Percentiles rank a stretch among this genome's conserved stretches.
These are phyloP conservation scores for Rhizophora mangle DNA, from an alignment of 345 rosid species.

Conservation along the genomic window DNA sequence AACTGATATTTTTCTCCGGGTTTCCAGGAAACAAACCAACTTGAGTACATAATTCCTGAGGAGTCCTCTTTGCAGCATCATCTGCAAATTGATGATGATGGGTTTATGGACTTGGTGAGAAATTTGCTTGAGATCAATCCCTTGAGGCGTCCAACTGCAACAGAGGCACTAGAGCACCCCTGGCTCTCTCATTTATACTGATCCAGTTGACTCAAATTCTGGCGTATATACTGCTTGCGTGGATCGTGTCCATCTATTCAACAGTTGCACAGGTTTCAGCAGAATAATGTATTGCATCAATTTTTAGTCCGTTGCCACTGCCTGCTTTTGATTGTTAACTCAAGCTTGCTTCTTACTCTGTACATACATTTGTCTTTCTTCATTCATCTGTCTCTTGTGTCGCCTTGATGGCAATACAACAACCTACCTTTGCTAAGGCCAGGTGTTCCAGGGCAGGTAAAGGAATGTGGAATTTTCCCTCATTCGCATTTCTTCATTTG, in stretches of 20 bases:
- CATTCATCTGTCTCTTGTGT: no score
- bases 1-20: neutral
- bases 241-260: neutral
- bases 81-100: constrained; percentile 48
- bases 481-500: neutral
- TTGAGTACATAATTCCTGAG: constrained; percentile 74
- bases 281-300: constrained; percentile 8
- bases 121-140: constrained; percentile 79
- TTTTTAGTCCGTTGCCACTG: constrained; percentile 29
- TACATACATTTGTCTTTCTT: neutral
- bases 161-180: constrained; percentile 80
- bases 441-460: no score
- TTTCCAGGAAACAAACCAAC: constrained; percentile 65
- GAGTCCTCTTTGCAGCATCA: constrained; percentile 63
- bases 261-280: no score
- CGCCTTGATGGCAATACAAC: no score
- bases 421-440: no score
- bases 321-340: constrained; percentile 1
- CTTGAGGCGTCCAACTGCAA: constrained; percentile 68
- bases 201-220: constrained; percentile 4
- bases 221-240: constrained; percentile 4
- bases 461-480: no score
- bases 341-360: constrained; percentile 3
- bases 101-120: constrained; percentile 60
- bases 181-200: constrained; percentile 52